phyloP scores from a whole-genome alignment of 768 basidiomycete genomes.

The Phanerodontia chrysosporium region DNA sequence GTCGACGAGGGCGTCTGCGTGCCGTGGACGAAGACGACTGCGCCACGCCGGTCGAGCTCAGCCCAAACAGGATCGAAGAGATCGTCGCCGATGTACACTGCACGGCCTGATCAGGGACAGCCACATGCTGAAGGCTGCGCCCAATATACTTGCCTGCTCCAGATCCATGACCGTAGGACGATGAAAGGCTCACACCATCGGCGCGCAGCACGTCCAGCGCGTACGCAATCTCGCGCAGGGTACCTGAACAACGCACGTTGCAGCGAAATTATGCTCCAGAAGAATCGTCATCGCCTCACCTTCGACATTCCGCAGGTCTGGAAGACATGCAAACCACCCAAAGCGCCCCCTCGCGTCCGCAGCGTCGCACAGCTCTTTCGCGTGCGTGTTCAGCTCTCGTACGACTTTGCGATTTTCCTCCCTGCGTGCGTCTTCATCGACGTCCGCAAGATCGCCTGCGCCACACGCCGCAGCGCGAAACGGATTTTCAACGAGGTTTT shows the following conservation, averaged over 20 bases:
- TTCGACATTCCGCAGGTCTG: conserved; percentile 57
- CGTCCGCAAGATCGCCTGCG: neutral
- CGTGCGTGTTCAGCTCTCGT: conserved; percentile 44
- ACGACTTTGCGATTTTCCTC: conserved; percentile 21
- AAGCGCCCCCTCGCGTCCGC: conserved; percentile 44
- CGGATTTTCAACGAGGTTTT: conserved; percentile 18
- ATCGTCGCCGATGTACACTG: conserved; percentile 67
- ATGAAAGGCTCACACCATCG: conserved; percentile 61
- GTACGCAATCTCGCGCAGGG: conserved; percentile 55
- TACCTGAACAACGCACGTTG: conserved; percentile 35
- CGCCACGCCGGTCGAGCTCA: conserved; percentile 55
- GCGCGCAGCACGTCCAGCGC: conserved; percentile 58
- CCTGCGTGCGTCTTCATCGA: neutral
- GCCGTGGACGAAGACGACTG: conserved; percentile 72
- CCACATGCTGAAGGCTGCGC: neutral
- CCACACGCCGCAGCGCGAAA: neutral
- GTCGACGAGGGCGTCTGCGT: conserved; percentile 61
- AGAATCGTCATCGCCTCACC: conserved; percentile 31
- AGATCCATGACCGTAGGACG: conserved; percentile 57
- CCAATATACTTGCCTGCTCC: conserved; percentile 44
- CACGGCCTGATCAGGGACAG: neutral
- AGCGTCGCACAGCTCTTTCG: conserved; percentile 41
- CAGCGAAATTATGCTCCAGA: no score
- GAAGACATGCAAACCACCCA: conserved; percentile 67
- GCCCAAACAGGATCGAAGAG: conserved; percentile 63